Conservation (phyloP, 139 green algal genomes). For the Closterium sp. region DNA sequence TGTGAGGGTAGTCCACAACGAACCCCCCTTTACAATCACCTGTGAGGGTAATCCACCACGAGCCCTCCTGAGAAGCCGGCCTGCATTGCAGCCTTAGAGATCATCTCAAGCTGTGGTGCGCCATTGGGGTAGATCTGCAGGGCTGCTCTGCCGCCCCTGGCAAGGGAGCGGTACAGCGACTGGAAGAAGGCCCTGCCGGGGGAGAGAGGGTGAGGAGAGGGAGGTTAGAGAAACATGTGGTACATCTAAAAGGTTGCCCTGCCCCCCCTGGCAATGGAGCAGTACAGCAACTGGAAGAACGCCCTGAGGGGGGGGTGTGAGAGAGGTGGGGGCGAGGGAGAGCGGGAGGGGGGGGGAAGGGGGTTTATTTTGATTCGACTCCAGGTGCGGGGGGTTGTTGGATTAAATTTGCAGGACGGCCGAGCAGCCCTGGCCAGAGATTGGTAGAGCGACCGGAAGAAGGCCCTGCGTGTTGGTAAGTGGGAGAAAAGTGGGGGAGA, state of each 20-base stretch:
- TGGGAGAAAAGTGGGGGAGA: background rate
- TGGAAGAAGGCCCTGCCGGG: constrained; percentile 82
- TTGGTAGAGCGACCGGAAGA: constrained; percentile 88
- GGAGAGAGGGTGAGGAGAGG: background rate
- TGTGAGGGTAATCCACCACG: constrained; percentile 95
- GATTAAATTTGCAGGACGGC: constrained; percentile 80
- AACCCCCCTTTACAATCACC: too few relatives aligned
- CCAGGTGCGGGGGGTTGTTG: too few relatives aligned
- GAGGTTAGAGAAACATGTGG: too few relatives aligned
- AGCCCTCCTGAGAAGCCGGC: constrained; percentile 91
- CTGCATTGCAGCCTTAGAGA: constrained; percentile 86
- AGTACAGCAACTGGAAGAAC: background rate
- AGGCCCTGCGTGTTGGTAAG: constrained; percentile 29
- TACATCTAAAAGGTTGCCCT: constrained; percentile 77
- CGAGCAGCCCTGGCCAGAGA: constrained; percentile 62
- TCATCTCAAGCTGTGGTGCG: constrained; percentile 79
- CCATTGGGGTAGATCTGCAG: constrained; percentile 78
- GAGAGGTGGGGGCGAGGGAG: background rate
- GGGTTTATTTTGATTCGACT: too few relatives aligned
- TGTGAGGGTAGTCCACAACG: too few relatives aligned
- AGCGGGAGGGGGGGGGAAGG: too few relatives aligned
- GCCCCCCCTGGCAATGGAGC: constrained; percentile 70
- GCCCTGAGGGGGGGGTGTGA: background rate
- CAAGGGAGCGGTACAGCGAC: constrained; percentile 78
- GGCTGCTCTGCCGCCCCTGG: constrained; percentile 72